Base-by-base conservation (phyloP, 208 protist species). In the Trypanosoma avium region DNA sequence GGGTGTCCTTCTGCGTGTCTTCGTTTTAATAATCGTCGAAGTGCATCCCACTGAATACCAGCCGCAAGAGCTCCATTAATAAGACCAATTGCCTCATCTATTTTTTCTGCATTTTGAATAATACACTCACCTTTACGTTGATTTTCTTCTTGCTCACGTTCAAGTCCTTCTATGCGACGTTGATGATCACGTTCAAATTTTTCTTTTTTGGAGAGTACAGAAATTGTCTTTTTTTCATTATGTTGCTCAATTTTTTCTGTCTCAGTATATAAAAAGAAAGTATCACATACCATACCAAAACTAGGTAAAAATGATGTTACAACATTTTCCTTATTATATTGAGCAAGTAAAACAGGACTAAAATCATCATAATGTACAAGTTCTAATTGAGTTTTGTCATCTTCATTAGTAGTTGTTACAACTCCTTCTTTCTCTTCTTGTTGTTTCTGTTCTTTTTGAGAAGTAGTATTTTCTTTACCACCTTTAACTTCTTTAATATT, bases 261-360 rank as follows among this genome's bases (percentile, higher is more conserved):
- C 72, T 99, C 96, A 1, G 90, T 90, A 40, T 86, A 61, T 10
- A 95, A 89, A 62, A 98, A 99, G 71, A 90, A 99, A 27, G 83
- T 77, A 61, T 99, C 97, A 9, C 96, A 94, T 13, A 94, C 91
- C 17, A 62, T 67, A 47, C 97, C 88, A 70, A 99, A 99, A 49
- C 79, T 91, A 9, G 55, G 15, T 36, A 64, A 66, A 84, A 75
- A 80, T 36, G 69, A 43, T 32, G 60, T 40, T 43, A 63, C 56
- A n/a, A 87, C 90, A 17, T 55, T 42, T 27, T 70, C 53, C 56
- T 30, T 45, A 24, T 46, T 30, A 47, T 93, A 93, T 79, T 98
- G 93, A 35, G 77, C 77, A 29, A 96, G 84, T n/a, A 96, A 53
- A 9, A 89, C 83, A 26, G 95, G 95, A 12, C 79, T 78, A 75